Percentiles rank a stretch among this genome's conserved stretches.
Conservation (phyloP, 805 yeast species). For the Wickerhamiella occidentalis region DNA sequence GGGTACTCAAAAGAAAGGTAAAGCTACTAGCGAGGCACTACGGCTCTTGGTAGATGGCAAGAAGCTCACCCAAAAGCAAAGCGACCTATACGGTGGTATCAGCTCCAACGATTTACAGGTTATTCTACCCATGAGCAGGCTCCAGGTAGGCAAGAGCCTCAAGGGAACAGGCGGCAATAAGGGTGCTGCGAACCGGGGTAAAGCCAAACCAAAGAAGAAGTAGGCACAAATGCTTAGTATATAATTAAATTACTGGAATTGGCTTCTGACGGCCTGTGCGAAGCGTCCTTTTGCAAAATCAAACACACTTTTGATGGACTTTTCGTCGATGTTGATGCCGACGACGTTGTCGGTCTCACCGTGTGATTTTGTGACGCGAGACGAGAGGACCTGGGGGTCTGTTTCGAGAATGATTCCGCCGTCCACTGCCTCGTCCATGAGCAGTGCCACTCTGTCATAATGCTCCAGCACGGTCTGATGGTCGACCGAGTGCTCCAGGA, state of each 20-base stretch:
- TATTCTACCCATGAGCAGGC: slow-evolving; percentile 11
- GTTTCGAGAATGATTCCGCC: slow-evolving; percentile 88
- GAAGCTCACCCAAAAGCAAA: slow-evolving; percentile 17
- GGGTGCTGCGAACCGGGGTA: neutral
- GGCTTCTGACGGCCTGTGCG: slow-evolving; percentile 39
- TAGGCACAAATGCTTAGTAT: too few relatives aligned
- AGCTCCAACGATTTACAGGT: slow-evolving; percentile 12
- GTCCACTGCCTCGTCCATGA: slow-evolving; percentile 85
- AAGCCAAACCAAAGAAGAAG: slow-evolving; percentile 5
- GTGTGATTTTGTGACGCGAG: slow-evolving; percentile 62
- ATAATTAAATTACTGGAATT: neutral
- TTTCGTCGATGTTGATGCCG: slow-evolving; percentile 29
- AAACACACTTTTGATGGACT: slow-evolving; percentile 61
- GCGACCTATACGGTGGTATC: slow-evolving; percentile 11
- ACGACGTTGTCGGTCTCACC: slow-evolving; percentile 61
- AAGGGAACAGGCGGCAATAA: neutral
- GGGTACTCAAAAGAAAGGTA: slow-evolving; percentile 74
- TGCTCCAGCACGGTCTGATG: slow-evolving; percentile 64
- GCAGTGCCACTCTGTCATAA: slow-evolving; percentile 74
- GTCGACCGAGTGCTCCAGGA: slow-evolving; percentile 59
- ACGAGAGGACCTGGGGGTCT: slow-evolving; percentile 73
- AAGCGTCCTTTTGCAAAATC: slow-evolving; percentile 73
- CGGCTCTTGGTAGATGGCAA: slow-evolving; percentile 38
- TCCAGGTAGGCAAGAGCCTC: slow-evolving; percentile 11
- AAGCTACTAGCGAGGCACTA: slow-evolving; percentile 60